Conservation (phyloP, 2,329 filamentous ascomycete species). For the Chalara sp. region DNA sequence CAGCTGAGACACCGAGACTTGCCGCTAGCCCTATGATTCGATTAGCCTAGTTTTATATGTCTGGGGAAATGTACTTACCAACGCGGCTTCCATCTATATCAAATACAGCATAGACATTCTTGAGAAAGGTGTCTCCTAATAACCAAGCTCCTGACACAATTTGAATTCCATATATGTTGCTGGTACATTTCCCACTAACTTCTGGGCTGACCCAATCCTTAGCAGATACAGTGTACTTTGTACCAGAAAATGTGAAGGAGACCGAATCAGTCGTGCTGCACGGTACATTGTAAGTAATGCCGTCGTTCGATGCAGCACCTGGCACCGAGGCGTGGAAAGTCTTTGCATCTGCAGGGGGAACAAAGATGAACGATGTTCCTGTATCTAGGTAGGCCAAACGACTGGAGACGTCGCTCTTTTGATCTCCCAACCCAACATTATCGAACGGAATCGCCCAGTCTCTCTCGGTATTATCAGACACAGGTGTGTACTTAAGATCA, state of each 20-base stretch:
- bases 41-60: neutral
- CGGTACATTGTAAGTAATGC: conserved; percentile 62
- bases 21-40: conserved; percentile 2
- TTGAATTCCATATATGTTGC: conserved; percentile 68
- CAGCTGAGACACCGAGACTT: conserved; percentile 1
- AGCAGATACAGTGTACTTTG: conserved; percentile 58
- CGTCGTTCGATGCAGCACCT: conserved; percentile 45
- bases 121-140: conserved; percentile 79
- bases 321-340: conserved; percentile 63
- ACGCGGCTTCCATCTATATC: conserved; percentile 64
- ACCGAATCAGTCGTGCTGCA: conserved; percentile 59
- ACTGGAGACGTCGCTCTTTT: conserved; percentile 38
- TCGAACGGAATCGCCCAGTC: conserved; percentile 71
- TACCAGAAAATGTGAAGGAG: conserved; percentile 60
- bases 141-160: conserved; percentile 64
- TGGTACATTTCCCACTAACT: conserved; percentile 45
- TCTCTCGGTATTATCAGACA: conserved; percentile 40
- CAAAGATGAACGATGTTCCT: conserved; percentile 73
- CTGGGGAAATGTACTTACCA: conserved; percentile 37
- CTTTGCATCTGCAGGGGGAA: conserved; percentile 59
- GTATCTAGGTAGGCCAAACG: conserved; percentile 72
- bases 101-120: conserved; percentile 84
- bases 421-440: conserved; percentile 56
- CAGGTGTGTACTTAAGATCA: conserved; percentile 57
- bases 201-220: conserved; percentile 61